A percentile compares a stretch with the other conserved stretches of the same genome.
Evolutionary conservation across 2,329 filamentous ascomycete genomes (phyloP).

Genomic region (Waltergamsia citrina): DNA sequence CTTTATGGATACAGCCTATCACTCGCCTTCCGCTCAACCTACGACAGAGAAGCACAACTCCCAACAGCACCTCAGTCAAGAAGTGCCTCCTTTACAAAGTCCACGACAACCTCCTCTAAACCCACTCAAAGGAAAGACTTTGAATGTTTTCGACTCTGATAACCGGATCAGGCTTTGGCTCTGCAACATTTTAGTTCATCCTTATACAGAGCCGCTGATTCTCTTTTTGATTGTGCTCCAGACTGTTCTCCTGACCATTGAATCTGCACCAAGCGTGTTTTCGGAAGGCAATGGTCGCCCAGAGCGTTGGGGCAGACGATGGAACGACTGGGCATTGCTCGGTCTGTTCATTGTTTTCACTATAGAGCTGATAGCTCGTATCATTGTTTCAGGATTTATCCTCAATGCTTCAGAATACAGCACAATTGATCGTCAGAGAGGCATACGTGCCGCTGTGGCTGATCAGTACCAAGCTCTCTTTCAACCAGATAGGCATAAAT

Average conservation of each 20-base stretch:
- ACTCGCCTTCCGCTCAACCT: conserved; percentile 31
- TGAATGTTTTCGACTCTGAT: conserved; percentile 76
- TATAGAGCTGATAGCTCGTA: conserved; percentile 69
- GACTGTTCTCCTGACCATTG: conserved; percentile 77
- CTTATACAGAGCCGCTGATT: conserved; percentile 78
- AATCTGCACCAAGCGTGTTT: conserved; percentile 66
- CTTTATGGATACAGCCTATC: conserved; percentile 40
- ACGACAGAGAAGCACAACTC: conserved; percentile 34
- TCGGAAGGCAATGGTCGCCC: conserved; percentile 50
- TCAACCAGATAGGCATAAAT: conserved; percentile 67
- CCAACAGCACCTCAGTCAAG: conserved; percentile 10
- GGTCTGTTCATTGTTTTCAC: conserved; percentile 85
- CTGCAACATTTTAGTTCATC: conserved; percentile 78
- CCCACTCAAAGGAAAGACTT: conserved; percentile 74
- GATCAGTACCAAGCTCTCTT: conserved; percentile 74
- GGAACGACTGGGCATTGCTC: conserved; percentile 74
- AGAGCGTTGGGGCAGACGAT: conserved; percentile 53
- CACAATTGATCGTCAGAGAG: conserved; percentile 71
- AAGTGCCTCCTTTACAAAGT: conserved; percentile 7
- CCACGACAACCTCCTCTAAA: conserved; percentile 36
- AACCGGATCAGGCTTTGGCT: conserved; percentile 65
- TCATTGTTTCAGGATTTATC: conserved; percentile 88
- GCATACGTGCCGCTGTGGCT: conserved; percentile 62
- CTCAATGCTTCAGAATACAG: conserved; percentile 88
- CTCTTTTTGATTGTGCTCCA: conserved; percentile 82